Base-by-base conservation (phyloP, 2,329 filamentous ascomycete genomes). In the Cucurbitaria berberidis region DNA sequence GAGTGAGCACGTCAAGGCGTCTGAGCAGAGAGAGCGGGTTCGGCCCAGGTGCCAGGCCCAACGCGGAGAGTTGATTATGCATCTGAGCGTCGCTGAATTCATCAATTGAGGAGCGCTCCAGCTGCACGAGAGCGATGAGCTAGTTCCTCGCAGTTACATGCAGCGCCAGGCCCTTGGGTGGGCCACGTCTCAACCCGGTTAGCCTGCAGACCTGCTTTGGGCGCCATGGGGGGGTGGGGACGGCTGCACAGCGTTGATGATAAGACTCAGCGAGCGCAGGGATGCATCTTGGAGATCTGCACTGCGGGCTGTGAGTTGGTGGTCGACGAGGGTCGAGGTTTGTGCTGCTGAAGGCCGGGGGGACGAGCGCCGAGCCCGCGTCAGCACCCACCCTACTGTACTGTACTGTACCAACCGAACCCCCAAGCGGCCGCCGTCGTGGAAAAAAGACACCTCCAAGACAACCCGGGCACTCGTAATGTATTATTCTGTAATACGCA, bases 61-160 rank as follows among this genome's bases (percentile, higher is more conserved):
- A 69, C 60, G 51, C 62, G 62, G 67, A 59, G 48, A 39, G 51
- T 63, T 59, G 65, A 64, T 67, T 70, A 68, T 69, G 67, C 69
- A 67, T 63, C 58, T 64, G 64, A 64, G 62, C 62, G 64, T 66
- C 67, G 59, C 70, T 67, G 67, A 69, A 70, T 66, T 67, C 69
- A 68, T 71, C 67, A 66, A 69, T 60, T 63, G 63, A 65, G 57
- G 60, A 59, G 57, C 50, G 61, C 60, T 60, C 53, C 64, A 64
- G 67, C 63, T 64, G 65, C 56, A 63, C 56, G 60, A 70, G 63
- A 56, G 64, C 54, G 48, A 66, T 66, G 63, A 57, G 59, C 68
- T 69, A 72, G 66, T 66, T 66, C 66, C 57, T 67, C 66, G 62
- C 64, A 66, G 66, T 68, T 66, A 65, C 67, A 67, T 70, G 69